Evolutionary conservation across 2,329 filamentous ascomycete genomes (phyloP).

Genomic region (Scytalidium sp.): DNA sequence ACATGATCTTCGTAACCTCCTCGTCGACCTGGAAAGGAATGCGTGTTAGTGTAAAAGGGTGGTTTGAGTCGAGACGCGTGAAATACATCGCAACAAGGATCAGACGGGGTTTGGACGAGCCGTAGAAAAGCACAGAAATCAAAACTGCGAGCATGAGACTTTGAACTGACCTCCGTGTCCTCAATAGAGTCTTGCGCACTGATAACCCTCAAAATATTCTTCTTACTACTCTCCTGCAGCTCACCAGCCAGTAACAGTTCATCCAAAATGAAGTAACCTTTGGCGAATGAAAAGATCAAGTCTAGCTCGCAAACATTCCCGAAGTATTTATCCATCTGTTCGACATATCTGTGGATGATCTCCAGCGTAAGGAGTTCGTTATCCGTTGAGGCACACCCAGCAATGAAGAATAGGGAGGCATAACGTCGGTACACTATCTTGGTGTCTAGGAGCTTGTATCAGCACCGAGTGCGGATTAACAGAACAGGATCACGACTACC

Average conservation of each 20-base stretch:
- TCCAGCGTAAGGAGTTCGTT: constrained; percentile 98
- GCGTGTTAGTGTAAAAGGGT: constrained; percentile 51
- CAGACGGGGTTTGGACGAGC: constrained; percentile 2
- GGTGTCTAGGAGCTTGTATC: constrained; percentile 61
- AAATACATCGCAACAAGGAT: constrained; percentile 1
- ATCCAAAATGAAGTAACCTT: constrained; percentile 98
- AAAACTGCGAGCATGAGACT: background rate
- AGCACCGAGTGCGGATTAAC: constrained; percentile 6
- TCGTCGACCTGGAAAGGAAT: constrained; percentile 38
- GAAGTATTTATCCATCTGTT: constrained; percentile 99
- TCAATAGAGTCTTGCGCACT: constrained; percentile 96
- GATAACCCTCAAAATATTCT: constrained; percentile 95
- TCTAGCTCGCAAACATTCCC: constrained; percentile 99
- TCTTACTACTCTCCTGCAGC: constrained; percentile 98
- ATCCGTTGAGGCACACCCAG: constrained; percentile 92
- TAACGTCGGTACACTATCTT: constrained; percentile 99
- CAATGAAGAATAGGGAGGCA: constrained; percentile 98
- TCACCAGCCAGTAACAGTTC: constrained; percentile 93
- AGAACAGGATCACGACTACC: constrained; percentile 47
- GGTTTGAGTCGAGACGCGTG: constrained; percentile 31
- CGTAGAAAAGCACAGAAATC: constrained; percentile 4
- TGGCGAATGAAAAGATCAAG: constrained; percentile 99
- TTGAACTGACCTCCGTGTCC: constrained; percentile 86
- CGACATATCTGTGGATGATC: constrained; percentile 98
- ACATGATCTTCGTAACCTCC: constrained; percentile 34